Evolutionary conservation across 2,329 filamentous ascomycete species (phyloP).

Genomic region (Cytospora schulzeri): DNA sequence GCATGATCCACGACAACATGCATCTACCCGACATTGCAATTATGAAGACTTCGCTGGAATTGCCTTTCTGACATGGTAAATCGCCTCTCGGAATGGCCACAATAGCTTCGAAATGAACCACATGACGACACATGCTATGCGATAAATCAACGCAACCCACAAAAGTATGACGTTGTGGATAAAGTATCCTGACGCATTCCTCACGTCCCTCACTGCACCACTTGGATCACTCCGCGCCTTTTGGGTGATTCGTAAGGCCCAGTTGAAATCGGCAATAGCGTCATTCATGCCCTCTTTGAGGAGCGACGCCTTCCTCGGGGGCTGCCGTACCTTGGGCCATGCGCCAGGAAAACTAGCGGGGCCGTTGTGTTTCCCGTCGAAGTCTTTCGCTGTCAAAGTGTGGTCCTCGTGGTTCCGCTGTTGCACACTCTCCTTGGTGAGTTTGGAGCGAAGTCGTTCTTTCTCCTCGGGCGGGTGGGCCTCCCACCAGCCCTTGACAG

Average conservation of each 20-base stretch:
- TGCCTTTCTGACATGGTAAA: neutral
- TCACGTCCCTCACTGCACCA: slow-evolving; percentile 15
- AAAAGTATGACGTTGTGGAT: slow-evolving; percentile 18
- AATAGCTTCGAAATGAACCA: slow-evolving; percentile 14
- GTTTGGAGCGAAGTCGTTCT: slow-evolving; percentile 31
- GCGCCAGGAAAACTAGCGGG: slow-evolving; percentile 36
- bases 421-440: slow-evolving; percentile 35
- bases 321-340: slow-evolving; percentile 32
- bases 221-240: slow-evolving; percentile 13
- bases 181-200: slow-evolving; percentile 9
- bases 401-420: slow-evolving; percentile 36
- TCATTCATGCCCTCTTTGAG: slow-evolving; percentile 31
- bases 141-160: slow-evolving; percentile 21
- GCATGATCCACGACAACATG: neutral
- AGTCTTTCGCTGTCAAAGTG: slow-evolving; percentile 33
- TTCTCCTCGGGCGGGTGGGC: slow-evolving; percentile 29
- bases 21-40: neutral
- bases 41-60: neutral
- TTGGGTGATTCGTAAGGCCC: slow-evolving; percentile 21
- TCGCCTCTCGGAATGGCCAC: slow-evolving; percentile 7
- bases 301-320: slow-evolving; percentile 34
- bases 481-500: slow-evolving; percentile 61
- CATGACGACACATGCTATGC: neutral
- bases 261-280: slow-evolving; percentile 25
- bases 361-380: slow-evolving; percentile 32